These are phyloP conservation scores for Alternaria triticina DNA, from an alignment of 2,329 filamentous ascomycete genomes.

Conservation along the genomic window DNA sequence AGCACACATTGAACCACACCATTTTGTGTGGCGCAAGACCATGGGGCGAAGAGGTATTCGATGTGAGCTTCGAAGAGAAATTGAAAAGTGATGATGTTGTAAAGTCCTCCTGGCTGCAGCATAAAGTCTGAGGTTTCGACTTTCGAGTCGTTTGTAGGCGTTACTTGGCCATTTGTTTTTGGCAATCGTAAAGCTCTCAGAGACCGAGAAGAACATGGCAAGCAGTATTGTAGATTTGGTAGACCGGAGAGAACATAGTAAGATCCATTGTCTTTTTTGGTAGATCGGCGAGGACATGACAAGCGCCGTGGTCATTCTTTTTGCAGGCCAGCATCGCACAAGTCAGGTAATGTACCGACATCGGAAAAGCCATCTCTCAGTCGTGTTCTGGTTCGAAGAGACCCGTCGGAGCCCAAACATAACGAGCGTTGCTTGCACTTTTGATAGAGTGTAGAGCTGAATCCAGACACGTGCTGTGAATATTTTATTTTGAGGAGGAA, in stretches of 20 bases:
- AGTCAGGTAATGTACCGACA: fast-evolving
- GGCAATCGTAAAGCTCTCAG: background rate
- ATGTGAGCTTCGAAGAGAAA: background rate
- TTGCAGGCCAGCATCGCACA: background rate
- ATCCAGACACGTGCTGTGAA: background rate
- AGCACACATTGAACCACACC: background rate
- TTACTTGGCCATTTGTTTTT: background rate
- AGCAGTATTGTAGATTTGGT: background rate
- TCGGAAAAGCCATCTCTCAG: background rate
- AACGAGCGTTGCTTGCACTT: background rate
- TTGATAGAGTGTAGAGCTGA: background rate
- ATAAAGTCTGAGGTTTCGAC: background rate
- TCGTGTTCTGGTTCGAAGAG: background rate
- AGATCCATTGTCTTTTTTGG: background rate
- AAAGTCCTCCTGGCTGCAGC: background rate
- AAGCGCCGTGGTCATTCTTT: no score
- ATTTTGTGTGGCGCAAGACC: background rate
- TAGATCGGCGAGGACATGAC: background rate
- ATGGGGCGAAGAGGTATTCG: background rate
- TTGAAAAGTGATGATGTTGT: background rate
- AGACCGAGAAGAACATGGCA: background rate
- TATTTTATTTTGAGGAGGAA: background rate
- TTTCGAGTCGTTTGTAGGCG: background rate
- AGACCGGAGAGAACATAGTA: background rate
- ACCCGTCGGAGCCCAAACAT: background rate